These are phyloP conservation scores for Sphagnum tenellum DNA, from an alignment of 225 moss, liverwort and hornwort genomes.

Conservation along the genomic window DNA sequence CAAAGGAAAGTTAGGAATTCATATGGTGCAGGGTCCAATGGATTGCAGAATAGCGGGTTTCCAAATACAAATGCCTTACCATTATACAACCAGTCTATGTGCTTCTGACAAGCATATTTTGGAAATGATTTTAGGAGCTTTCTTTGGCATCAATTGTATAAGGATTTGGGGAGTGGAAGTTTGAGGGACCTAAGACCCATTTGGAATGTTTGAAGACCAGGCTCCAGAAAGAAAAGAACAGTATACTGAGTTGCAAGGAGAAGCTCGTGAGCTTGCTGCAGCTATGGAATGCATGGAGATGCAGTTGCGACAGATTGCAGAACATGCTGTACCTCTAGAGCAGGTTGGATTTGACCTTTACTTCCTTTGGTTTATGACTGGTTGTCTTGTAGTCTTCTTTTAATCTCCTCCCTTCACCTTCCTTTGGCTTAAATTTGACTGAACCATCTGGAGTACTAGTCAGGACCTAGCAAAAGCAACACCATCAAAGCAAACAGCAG, in stretches of 20 bases:
- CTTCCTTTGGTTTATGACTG: not conserved
- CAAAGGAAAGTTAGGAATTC: too few relatives aligned
- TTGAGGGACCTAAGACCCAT: not conserved
- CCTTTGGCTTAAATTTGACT: not conserved
- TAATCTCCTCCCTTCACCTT: not conserved
- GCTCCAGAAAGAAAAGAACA: constrained; percentile 26
- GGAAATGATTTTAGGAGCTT: too few relatives aligned
- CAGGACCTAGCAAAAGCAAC: constrained; percentile 45
- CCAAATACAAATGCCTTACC: too few relatives aligned
- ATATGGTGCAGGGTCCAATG: too few relatives aligned
- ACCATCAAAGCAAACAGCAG: constrained; percentile 29
- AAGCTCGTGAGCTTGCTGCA: constrained; percentile 16
- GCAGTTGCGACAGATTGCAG: constrained; percentile 16
- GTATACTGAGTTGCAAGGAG: constrained; percentile 18
- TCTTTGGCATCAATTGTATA: not conserved
- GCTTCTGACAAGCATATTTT: too few relatives aligned
- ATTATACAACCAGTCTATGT: too few relatives aligned
- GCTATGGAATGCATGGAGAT: constrained; percentile 35
- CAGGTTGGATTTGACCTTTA: constrained; percentile 17
- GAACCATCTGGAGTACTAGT: not conserved
- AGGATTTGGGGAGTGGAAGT: not conserved
- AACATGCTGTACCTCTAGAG: constrained; percentile 21
- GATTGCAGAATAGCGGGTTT: too few relatives aligned
- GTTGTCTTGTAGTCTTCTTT: too few relatives aligned
- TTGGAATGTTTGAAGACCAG: constrained; percentile 14